Evolutionary conservation across 192 early-diverging fungal genomes (phyloP).

Genomic region (Linnemannia elongata): DNA sequence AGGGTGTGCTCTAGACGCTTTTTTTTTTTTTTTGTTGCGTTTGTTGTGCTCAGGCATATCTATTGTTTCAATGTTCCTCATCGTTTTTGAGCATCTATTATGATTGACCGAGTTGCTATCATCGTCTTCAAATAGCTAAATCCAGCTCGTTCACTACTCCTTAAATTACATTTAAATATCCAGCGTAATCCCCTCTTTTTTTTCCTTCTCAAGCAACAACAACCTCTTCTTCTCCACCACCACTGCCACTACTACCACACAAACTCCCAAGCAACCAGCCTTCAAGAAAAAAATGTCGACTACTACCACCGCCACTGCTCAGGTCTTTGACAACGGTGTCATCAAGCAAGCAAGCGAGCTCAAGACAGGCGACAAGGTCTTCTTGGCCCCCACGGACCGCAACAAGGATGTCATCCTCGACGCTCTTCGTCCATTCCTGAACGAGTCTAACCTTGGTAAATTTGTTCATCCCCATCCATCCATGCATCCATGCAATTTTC

Average conservation of each 20-base stretch:
- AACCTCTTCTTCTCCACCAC: background rate
- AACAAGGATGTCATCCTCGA: constrained; percentile 36
- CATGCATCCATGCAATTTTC: background rate
- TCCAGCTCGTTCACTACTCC: background rate
- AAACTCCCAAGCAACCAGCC: background rate
- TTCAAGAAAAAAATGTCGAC: background rate
- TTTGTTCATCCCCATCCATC: background rate
- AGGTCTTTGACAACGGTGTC: constrained; percentile 14
- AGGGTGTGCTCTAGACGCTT: too few species aligned
- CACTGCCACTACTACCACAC: background rate
- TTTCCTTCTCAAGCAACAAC: constrained; percentile 1
- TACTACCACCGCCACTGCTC: background rate
- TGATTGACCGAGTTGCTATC: too few species aligned
- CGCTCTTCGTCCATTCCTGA: constrained; percentile 8
- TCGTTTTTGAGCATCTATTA: too few species aligned
- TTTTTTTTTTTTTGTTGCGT: too few species aligned
- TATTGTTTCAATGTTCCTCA: too few species aligned
- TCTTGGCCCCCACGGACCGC: constrained; percentile 19
- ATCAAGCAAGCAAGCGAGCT: constrained; percentile 3
- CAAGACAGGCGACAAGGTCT: constrained; percentile 14
- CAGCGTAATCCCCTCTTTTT: background rate
- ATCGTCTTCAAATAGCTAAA: background rate
- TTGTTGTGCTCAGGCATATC: too few species aligned
- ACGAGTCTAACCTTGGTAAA: background rate
- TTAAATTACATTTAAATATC: background rate